Base-by-base conservation (phyloP, 163 green algal genomes). In the Prototheca cutis region DNA sequence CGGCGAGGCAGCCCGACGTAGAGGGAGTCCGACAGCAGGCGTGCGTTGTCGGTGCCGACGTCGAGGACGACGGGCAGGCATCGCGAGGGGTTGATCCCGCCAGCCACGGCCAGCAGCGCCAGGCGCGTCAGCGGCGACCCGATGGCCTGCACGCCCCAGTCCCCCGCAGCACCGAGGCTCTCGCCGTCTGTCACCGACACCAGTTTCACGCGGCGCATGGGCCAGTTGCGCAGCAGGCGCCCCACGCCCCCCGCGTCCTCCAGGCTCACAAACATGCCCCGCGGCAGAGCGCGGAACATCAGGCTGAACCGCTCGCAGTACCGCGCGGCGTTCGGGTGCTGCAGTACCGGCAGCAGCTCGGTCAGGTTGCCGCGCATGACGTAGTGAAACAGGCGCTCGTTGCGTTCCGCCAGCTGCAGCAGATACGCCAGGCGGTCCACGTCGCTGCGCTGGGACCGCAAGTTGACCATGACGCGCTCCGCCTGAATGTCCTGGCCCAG, bases 201-300 rank as follows among this genome's bases (percentile, higher is more conserved):
- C 31, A 85, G 69, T 55, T 86, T 86, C 48, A 95, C 79, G 52
- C 84, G 80, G 48, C 84, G 72, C 72, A 94, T 84, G 2, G 88
- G 88, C 88, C 88, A 95, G 70, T 95, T 95, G 63, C 92, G 92
- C 4, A 95, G 72, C 62, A 94, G 88, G 40, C 72, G 68, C 62
- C 79, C 82, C 19, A 95, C 78, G 28, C 70, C 60, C 21, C 87
- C 88, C 40, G 79, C 70, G 77, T 95, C 88, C 53, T 84, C 72
- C 23, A 91, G 65, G 10, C 74, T 84, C 18, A 95, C 81, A 66
- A 88, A 95, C 31, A 95, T 73, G 7, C 76, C 84, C 7, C 84
- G 73, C 1, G 86, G 88, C 36, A 94, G 59, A 54, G 68, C 79
- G 52, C 86, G 82, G 83, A 95, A 95, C 88, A 95, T 95, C 27